A percentile compares a stretch with the other conserved stretches of the same genome.
Conservation (phyloP, 2,329 filamentous ascomycete species). For the Saccharata proteae region DNA sequence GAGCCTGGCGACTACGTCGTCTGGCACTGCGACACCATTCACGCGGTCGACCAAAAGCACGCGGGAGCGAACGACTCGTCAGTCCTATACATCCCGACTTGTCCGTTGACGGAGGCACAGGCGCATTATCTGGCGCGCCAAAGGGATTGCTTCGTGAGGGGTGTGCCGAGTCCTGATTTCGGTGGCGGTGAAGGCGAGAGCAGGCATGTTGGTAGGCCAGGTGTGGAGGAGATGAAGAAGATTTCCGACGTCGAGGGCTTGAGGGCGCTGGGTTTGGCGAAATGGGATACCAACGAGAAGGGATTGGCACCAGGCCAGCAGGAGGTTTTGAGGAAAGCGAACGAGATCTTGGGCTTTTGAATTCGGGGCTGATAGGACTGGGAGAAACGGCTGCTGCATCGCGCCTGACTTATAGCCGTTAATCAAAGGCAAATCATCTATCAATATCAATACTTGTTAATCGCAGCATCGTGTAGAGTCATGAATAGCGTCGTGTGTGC, state of each 20-base stretch:
- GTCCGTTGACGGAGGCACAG: constrained; percentile 65
- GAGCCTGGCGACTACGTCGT: constrained; percentile 63
- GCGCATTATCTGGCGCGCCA: constrained; percentile 59
- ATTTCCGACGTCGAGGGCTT: constrained; percentile 36
- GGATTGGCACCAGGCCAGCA: constrained; percentile 40
- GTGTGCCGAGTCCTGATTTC: constrained; percentile 39
- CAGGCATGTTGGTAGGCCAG: constrained; percentile 31
- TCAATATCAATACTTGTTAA: too few species aligned
- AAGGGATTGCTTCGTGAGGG: constrained; percentile 55
- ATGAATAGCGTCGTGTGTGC: too few species aligned
- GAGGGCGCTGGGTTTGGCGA: constrained; percentile 42
- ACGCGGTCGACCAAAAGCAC: constrained; percentile 74
- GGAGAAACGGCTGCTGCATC: too few species aligned
- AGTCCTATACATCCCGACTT: constrained; percentile 82
- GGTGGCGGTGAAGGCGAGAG: constrained; percentile 52
- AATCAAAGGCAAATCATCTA: too few species aligned
- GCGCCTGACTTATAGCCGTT: too few species aligned
- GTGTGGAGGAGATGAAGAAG: constrained; percentile 24
- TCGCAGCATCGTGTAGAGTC: too few species aligned
- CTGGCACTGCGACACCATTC: constrained; percentile 72
- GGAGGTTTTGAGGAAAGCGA: constrained; percentile 39
- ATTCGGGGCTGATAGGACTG: too few species aligned
- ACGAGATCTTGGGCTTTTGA: constrained; percentile 44
- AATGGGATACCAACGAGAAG: constrained; percentile 36
- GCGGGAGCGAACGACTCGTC: constrained; percentile 60